Conservation (phyloP, 164 flowering plant genomes). For the Litsea cubeba region DNA sequence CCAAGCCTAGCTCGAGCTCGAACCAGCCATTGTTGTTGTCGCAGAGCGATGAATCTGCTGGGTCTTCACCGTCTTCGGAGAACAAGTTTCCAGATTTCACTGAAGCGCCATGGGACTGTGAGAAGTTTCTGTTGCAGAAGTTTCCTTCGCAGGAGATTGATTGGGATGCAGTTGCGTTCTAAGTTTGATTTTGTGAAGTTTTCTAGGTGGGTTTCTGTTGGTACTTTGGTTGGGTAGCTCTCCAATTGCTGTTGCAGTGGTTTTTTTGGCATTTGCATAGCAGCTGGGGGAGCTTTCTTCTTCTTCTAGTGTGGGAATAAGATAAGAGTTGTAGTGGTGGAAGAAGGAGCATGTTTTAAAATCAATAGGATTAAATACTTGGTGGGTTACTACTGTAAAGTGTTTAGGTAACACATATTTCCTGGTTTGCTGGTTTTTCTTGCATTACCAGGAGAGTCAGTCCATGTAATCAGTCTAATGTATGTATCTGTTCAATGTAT, state of each 20-base stretch:
- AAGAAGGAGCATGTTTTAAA: not conserved
- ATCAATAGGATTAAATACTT: no score
- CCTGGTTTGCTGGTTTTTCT: constrained; percentile 29
- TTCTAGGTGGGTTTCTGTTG: not conserved
- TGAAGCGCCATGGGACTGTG: constrained; percentile 33
- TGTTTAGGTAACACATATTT: not conserved
- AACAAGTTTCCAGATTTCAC: constrained; percentile 39
- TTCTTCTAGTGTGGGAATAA: constrained; percentile 1
- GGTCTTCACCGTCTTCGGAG: constrained; percentile 55
- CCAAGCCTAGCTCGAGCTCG: constrained; percentile 20
- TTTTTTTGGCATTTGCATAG: constrained; percentile 54
- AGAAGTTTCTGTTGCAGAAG: constrained; percentile 51
- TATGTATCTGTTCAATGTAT: not conserved
- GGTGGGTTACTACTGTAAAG: not conserved
- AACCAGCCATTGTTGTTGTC: constrained; percentile 20
- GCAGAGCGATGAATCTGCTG: constrained; percentile 46
- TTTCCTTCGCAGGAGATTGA: constrained; percentile 75
- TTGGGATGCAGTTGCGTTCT: constrained; percentile 59
- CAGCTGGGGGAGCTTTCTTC: constrained; percentile 3
- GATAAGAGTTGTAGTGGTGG: not conserved
- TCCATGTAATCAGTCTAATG: not conserved
- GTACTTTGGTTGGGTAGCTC: not conserved
- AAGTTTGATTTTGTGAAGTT: not conserved
- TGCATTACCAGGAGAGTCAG: constrained; percentile 18
- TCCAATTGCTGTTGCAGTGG: constrained; percentile 40